Percentiles rank a stretch among this genome's conserved stretches.
These are phyloP conservation scores for Dimocarpus longan DNA, from an alignment of 345 rosid genomes.

Conservation along the genomic window DNA sequence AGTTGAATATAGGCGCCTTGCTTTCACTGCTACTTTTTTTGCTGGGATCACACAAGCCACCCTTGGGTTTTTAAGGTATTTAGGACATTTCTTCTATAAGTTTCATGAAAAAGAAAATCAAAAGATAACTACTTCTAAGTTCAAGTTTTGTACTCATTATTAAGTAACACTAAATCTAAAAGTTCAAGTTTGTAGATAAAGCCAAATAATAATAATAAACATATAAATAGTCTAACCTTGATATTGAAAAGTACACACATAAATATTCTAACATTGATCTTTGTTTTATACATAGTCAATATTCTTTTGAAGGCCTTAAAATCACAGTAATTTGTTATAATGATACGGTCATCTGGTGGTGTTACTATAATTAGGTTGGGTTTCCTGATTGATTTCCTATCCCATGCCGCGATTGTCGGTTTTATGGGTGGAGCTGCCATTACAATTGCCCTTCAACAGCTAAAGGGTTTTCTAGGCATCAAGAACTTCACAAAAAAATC, in stretches of 20 bases:
- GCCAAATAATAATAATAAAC: too few species aligned
- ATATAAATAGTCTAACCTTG: background rate
- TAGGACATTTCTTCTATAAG: background rate
- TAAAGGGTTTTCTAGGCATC: conserved; percentile 92
- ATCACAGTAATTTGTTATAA: background rate
- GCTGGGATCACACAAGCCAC: conserved; percentile 84
- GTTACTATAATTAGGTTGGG: conserved; percentile 59
- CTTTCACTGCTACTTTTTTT: conserved; percentile 96
- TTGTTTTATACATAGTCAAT: background rate
- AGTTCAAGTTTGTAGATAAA: too few species aligned
- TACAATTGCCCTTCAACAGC: conserved; percentile 91
- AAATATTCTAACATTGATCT: background rate
- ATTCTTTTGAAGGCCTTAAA: background rate
- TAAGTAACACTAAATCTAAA: too few species aligned
- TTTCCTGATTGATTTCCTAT: conserved; percentile 91
- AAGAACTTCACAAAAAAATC: conserved; percentile 67
- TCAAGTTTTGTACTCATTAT: too few species aligned
- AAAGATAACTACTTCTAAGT: too few species aligned
- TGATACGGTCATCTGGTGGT: background rate
- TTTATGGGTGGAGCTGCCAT: conserved; percentile 98
- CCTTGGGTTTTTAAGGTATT: conserved; percentile 79
- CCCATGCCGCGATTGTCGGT: conserved; percentile 93
- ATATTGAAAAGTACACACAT: too few species aligned
- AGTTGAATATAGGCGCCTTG: conserved; percentile 67
- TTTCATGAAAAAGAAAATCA: background rate